These are phyloP conservation scores for Trypanosoma melophagium DNA, from an alignment of 208 protist genomes.

Conservation along the genomic window DNA sequence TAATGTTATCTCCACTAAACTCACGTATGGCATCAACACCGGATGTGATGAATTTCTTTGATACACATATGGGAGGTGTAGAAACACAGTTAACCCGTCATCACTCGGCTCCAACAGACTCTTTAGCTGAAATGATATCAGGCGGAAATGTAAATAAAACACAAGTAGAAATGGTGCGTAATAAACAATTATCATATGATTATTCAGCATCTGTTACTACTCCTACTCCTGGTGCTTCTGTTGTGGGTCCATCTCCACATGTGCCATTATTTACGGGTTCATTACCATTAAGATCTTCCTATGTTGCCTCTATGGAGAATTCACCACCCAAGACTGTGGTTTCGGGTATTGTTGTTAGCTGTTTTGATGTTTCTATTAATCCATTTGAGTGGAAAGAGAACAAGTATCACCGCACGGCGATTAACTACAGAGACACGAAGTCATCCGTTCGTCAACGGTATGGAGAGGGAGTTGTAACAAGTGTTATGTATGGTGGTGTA, in stretches of 20 bases:
- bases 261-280: too few species aligned
- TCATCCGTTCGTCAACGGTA: slow-evolving; percentile 32
- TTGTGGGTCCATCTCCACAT: too few species aligned
- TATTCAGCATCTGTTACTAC: too few species aligned
- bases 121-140: too few species aligned
- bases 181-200: too few species aligned
- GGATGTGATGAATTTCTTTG: not conserved
- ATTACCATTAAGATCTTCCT: not conserved
- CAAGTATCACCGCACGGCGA: slow-evolving; percentile 43
- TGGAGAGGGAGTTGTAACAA: slow-evolving; percentile 84
- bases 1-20: not conserved
- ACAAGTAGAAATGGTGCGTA: too few species aligned
- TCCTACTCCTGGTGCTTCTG: too few species aligned
- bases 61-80: not conserved
- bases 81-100: too few species aligned
- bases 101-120: too few species aligned
- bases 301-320: not conserved
- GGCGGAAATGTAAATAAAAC: too few species aligned
- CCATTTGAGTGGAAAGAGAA: slow-evolving; percentile 58
- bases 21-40: not conserved
- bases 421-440: slow-evolving; percentile 29
- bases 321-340: not conserved
- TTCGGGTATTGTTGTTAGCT: slow-evolving; percentile 44
- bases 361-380: slow-evolving; percentile 77
- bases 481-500: slow-evolving; percentile 84